Percentiles rank a stretch among this genome's conserved stretches.
These are phyloP conservation scores for Ampelocalamus luodianensis DNA, from an alignment of 176 grass and related monocot genomes.

Conservation along the genomic window DNA sequence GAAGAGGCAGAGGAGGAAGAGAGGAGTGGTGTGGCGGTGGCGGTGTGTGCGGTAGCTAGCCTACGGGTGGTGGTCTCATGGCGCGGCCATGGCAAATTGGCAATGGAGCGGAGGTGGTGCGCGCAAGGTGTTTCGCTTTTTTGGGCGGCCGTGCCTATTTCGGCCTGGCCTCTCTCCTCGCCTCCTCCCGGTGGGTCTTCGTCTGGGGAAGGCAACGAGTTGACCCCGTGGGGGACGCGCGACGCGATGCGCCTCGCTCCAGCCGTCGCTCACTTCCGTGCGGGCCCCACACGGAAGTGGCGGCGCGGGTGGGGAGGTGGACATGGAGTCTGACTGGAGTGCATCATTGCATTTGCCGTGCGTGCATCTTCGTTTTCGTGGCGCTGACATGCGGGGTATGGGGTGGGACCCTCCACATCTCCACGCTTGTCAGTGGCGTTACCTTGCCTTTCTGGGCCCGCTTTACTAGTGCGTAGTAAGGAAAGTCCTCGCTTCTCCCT, in stretches of 20 bases:
- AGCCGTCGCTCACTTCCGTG: neutral
- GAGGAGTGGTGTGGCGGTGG: constrained; percentile 25
- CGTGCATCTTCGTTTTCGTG: neutral
- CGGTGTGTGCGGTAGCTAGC: constrained; percentile 35
- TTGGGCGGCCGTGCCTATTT: constrained; percentile 46
- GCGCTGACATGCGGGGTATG: neutral
- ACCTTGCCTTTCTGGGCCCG: neutral
- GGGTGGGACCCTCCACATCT: neutral
- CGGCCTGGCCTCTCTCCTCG: neutral
- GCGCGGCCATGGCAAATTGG: constrained; percentile 49
- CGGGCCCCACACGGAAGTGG: constrained; percentile 12
- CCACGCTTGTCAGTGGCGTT: neutral
- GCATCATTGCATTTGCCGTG: neutral
- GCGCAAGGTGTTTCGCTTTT: constrained; percentile 36
- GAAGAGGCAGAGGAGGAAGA: neutral
- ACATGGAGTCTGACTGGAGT: constrained; percentile 6
- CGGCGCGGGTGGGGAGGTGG: neutral
- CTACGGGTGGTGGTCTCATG: constrained; percentile 39
- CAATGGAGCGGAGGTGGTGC: constrained; percentile 39
- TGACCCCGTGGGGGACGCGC: constrained; percentile 39
- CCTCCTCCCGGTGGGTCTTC: constrained; percentile 16
- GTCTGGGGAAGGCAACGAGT: constrained; percentile 21
- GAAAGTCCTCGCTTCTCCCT: neutral
- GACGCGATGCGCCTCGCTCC: neutral
- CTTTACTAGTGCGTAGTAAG: neutral